These are phyloP conservation scores for Nemania sp. DNA, from an alignment of 2,329 filamentous ascomycete species.

Conservation along the genomic window DNA sequence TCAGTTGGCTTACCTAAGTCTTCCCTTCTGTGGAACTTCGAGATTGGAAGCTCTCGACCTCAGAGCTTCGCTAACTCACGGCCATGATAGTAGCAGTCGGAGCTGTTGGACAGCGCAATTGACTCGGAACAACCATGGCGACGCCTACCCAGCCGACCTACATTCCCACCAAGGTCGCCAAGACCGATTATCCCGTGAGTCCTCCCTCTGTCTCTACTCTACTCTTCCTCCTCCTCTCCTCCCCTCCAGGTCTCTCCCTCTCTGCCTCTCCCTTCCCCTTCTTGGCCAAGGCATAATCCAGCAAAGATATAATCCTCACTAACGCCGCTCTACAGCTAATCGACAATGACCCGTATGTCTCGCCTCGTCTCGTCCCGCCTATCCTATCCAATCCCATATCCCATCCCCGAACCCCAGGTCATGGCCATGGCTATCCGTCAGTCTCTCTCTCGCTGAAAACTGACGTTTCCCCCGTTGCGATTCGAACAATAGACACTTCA, in stretches of 20 bases:
- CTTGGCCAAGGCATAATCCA: too few species aligned
- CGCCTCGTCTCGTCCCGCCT: too few species aligned
- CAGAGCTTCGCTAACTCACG: conserved; percentile 16
- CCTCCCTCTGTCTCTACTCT: not conserved
- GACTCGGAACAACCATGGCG: conserved; percentile 45
- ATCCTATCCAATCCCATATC: too few species aligned
- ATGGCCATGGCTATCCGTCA: too few species aligned
- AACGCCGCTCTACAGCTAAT: conserved; percentile 72
- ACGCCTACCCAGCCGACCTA: conserved; percentile 50
- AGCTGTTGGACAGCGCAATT: conserved; percentile 38
- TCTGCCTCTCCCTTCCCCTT: not conserved
- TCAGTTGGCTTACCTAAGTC: conserved; percentile 39
- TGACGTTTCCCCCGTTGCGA: not conserved
- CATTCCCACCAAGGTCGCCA: conserved; percentile 77
- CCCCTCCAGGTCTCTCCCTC: conserved; percentile 28
- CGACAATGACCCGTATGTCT: conserved; percentile 92
- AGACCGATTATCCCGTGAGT: conserved; percentile 86
- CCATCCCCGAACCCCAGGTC: too few species aligned
- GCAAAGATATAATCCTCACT: conserved; percentile 32
- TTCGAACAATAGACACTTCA: conserved; percentile 85
- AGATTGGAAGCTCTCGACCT: conserved; percentile 37
- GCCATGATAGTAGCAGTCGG: conserved; percentile 15
- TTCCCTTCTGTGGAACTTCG: conserved; percentile 23
- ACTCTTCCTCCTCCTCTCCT: conserved; percentile 30
- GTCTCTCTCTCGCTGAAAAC: conserved; percentile 8